A percentile compares a stretch with the other conserved stretches of the same genome.
phyloP scores from a whole-genome alignment of 805 yeast species.

The Teunomyces lycoperdinae region DNA sequence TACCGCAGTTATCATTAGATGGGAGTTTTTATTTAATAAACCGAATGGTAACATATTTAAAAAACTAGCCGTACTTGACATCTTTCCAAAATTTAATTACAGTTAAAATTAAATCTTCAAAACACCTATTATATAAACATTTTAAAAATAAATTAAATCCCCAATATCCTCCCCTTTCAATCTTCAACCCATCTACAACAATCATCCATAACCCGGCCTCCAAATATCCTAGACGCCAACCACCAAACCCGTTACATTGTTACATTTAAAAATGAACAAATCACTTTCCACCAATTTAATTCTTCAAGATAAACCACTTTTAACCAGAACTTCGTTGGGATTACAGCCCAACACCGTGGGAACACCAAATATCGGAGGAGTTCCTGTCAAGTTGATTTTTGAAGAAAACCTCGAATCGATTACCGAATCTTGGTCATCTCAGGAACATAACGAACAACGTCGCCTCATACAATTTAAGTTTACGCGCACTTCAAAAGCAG shows the following conservation, averaged over 20 bases:
- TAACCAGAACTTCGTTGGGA: slow-evolving; percentile 23
- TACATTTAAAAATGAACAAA: neutral
- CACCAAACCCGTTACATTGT: neutral
- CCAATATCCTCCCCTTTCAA: too few relatives aligned
- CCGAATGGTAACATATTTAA: neutral
- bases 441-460: slow-evolving; percentile 41
- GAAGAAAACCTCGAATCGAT: slow-evolving; percentile 32
- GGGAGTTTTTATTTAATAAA: neutral
- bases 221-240: neutral
- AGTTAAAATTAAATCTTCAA: neutral
- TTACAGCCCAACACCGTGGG: neutral
- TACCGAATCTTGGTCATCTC: slow-evolving; percentile 45
- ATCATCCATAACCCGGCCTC: too few relatives aligned
- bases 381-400: slow-evolving; percentile 27
- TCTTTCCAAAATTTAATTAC: neutral
- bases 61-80: neutral
- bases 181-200: too few relatives aligned
- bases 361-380: slow-evolving; percentile 9
- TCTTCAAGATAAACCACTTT: slow-evolving; percentile 1
- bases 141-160: neutral
- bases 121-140: neutral
- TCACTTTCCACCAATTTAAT: neutral
- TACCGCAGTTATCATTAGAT: neutral
- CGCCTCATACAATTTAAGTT: slow-evolving; percentile 49
- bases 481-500: slow-evolving; percentile 31